Evolutionary conservation across 2,329 filamentous ascomycete species (phyloP).

Genomic region (Verticillium dahliae): DNA sequence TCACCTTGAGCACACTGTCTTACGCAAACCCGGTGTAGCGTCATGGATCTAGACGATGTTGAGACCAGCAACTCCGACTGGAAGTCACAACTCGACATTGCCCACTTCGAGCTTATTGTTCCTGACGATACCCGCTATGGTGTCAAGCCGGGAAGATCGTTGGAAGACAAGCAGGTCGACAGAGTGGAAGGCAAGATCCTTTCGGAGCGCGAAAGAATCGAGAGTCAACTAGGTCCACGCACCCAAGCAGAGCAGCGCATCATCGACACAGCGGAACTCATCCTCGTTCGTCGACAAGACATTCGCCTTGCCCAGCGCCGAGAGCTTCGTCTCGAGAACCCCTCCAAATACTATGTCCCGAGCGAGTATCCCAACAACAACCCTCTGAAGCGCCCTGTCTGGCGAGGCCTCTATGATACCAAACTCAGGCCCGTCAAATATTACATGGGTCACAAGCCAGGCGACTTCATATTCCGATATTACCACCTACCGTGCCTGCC

Average conservation of each 20-base stretch:
- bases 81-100: neutral
- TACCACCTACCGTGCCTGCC: neutral
- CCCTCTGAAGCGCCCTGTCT: neutral
- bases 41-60: neutral
- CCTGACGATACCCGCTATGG: neutral
- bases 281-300: neutral
- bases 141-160: neutral
- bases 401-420: neutral
- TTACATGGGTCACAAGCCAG: slow-evolving; percentile 16
- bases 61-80: neutral
- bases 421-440: neutral
- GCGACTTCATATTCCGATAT: slow-evolving; percentile 21
- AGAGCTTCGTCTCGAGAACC: neutral
- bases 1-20: too few relatives aligned
- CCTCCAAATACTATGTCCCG: neutral
- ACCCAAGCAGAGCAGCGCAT: neutral
- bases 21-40: too few relatives aligned
- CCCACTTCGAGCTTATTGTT: neutral
- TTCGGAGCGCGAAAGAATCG: neutral
- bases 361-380: neutral
- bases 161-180: neutral
- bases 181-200: neutral
- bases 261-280: neutral
- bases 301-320: neutral
- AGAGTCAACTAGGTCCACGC: neutral